Evolutionary conservation across 768 basidiomycete genomes (phyloP), one percentile per base, ranked within the genome.

Genomic region (Boletus coccyginus): DNA sequence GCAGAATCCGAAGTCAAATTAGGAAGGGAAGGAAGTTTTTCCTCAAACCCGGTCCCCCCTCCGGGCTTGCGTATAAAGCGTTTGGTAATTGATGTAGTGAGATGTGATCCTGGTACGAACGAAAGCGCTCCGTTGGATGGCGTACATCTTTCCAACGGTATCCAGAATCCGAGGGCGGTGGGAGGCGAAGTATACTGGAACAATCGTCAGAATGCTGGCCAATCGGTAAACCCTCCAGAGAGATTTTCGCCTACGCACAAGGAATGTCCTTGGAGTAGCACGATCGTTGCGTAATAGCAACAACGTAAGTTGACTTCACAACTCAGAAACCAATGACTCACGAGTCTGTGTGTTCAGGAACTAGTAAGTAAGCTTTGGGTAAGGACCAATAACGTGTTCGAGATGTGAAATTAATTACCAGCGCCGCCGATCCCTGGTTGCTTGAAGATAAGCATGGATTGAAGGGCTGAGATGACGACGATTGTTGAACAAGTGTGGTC

Each of bases 391-490:
- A 36, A 45, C 44, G 19, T 44, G 24, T 19, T 29, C 19, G 21
- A 49, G 40, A 51, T 53, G 24, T 35, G 21, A 43, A 32, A 14
- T 17, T 19, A 60, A 75, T 60, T 54, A 94, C 94, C 94, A 82
- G 90, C 86, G 3, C 94, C 94, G 2, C 97, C 96, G 27, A 98
- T 95, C 52, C 87, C 79, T 6, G 91, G 86, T 67, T 98, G 94
- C 72, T 98, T 98, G 64, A 88, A 94, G 57, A 98, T 99, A 33
- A 96, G 78, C 94, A 97, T 97, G 3, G 90, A 92, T 67, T 96
- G 94, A 33, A 95, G 75, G 3, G 91, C 94, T 89, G 24, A 61
- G 41, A 24, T 27, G 33, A 21, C 24, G 17, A 21, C 11, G 27
- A 21, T 51, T 21, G 39, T 46, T 50, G n/a, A 45, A 21, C 24